phyloP scores from a whole-genome alignment of 129 eudicot species.

The Rutidosis leptorrhynchoides region DNA sequence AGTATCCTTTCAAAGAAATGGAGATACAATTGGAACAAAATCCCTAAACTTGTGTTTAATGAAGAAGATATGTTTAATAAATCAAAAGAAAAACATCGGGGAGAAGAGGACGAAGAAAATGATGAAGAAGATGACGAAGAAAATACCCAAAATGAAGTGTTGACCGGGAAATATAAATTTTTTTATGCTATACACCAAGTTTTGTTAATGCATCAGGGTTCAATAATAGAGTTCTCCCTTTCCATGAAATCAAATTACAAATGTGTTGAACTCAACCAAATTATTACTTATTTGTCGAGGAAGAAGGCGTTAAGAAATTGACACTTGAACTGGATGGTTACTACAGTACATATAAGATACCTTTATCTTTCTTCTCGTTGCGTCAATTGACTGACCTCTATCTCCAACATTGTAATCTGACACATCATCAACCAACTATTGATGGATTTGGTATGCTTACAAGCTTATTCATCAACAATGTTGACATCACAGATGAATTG shows the following conservation, averaged over 20 bases:
- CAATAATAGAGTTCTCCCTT: conserved; percentile 1
- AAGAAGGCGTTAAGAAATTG: neutral
- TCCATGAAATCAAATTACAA: neutral
- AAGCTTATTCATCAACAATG: neutral
- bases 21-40: conserved; percentile 6
- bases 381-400: neutral
- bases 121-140: neutral
- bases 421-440: neutral
- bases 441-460: conserved; percentile 9
- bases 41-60: neutral
- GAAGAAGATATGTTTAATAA: neutral
- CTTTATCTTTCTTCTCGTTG: neutral
- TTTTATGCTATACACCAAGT: conserved; percentile 4
- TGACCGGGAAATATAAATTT: neutral
- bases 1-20: conserved; percentile 6
- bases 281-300: neutral
- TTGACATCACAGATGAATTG: neutral
- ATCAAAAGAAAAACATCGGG: neutral
- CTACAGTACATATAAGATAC: neutral
- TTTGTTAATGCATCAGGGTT: neutral
- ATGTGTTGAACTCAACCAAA: neutral
- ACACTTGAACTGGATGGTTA: neutral
- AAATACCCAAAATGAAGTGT: neutral
- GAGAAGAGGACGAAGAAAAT: too few species aligned
- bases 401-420: neutral